A percentile compares a stretch with the other conserved stretches of the same genome.
Evolutionary conservation across 352 stramenopile genomes (phyloP).

Genomic region (Globisporangium okanoganense): DNA sequence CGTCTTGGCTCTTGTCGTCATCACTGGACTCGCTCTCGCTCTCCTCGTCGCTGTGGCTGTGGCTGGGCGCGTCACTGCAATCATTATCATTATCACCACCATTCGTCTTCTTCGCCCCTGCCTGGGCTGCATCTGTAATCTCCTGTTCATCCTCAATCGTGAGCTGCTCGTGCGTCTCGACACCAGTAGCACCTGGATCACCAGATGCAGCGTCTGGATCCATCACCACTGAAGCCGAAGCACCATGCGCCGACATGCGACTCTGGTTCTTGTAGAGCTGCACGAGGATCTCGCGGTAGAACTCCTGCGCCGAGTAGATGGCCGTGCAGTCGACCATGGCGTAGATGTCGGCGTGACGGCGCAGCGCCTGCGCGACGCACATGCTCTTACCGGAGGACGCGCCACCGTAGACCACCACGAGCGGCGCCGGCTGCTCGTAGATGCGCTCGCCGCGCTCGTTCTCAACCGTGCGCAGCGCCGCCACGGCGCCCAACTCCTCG

Average conservation of each 20-base stretch:
- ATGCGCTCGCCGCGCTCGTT: slow-evolving; percentile 13
- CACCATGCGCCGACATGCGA: neutral
- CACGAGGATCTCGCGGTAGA: slow-evolving; percentile 69
- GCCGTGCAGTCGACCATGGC: slow-evolving; percentile 70
- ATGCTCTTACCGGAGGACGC: slow-evolving; percentile 77
- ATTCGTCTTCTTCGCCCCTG: neutral
- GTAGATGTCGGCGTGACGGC: slow-evolving; percentile 26
- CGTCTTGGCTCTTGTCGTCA: neutral
- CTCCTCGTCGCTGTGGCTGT: neutral
- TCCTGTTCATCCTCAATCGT: slow-evolving; percentile 14
- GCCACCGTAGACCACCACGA: slow-evolving; percentile 69
- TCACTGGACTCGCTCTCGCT: neutral
- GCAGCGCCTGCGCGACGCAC: slow-evolving; percentile 42
- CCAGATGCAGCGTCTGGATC: neutral
- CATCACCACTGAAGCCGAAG: neutral
- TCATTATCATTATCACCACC: neutral
- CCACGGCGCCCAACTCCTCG: slow-evolving; percentile 37
- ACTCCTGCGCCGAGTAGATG: slow-evolving; percentile 55
- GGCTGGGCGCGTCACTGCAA: neutral
- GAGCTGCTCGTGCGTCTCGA: neutral
- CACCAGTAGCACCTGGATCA: neutral
- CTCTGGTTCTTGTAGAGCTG: slow-evolving; percentile 40
- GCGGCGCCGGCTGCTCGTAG: slow-evolving; percentile 41
- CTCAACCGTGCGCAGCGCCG: slow-evolving; percentile 30
- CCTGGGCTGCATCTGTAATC: neutral